Evolutionary conservation across 2,329 filamentous ascomycete species (phyloP), one percentile per base, ranked within the genome.

Genomic region (Ascochyta fabae): DNA sequence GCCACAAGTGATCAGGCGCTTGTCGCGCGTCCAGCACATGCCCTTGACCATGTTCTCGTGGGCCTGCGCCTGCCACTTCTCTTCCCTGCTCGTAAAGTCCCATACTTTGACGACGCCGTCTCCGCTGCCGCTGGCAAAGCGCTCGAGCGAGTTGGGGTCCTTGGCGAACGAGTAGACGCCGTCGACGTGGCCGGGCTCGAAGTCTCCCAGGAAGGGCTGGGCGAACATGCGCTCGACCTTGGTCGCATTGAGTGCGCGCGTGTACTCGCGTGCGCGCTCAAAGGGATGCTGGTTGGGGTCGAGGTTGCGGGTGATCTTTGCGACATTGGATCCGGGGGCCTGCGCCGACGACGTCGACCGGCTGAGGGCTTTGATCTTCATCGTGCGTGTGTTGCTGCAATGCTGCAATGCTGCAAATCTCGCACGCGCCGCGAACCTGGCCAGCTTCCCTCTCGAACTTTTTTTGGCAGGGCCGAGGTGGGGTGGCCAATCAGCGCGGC

Each of bases 31-130:
- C 90, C 94, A 99, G 66, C 88, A 89, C 72, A 97, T 83, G 13
- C 90, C 90, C 80, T 96, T 96, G 65, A 98, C 91, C 40, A 97
- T 88, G 66, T 96, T 96, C 67, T 96, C 91, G 74, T 99, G 96
- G 23, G 92, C 94, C 60, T 89, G 86, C 3, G 85, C 84, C 67
- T 90, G 84, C 88, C 90, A 94, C 43, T 88, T 83, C 72, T 95
- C 89, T 26, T 89, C 86, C 53, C 86, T 81, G 59, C 82, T 88
- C 8, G 87, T 85, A 65, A 95, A 79, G 76, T 96, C 89, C 92
- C 92, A 96, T 31, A 95, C 89, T 78, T 99, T 99, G 54, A 99
- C 86, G 9, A 97, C 87, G 62, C 95, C 94, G 75, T 99, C 95
- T 61, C 93, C 73, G 47, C 70, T 74, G 29, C 73, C 73, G 42